phyloP scores from a whole-genome alignment of 1,139 yeast genomes.

The Diutina siamensis region DNA sequence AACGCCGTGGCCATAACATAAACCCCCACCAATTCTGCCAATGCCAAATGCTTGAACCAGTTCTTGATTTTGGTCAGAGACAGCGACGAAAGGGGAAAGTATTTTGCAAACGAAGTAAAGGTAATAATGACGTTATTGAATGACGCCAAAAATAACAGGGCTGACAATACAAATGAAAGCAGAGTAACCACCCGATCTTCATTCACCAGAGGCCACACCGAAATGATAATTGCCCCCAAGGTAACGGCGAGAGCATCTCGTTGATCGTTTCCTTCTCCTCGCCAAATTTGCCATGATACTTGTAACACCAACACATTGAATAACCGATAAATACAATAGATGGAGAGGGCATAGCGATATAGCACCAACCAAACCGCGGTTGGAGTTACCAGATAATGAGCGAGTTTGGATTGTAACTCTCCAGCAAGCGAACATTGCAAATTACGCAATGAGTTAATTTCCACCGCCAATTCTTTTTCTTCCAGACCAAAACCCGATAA shows the following conservation, averaged over 20 bases:
- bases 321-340: conserved; percentile 57
- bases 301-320: conserved; percentile 32
- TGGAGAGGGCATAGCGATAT: conserved; percentile 25
- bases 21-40: conserved; percentile 64
- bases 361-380: not conserved
- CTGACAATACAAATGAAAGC: conserved; percentile 53
- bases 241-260: conserved; percentile 57
- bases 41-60: conserved; percentile 37
- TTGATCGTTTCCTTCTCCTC: conserved; percentile 13
- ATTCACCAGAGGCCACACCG: conserved; percentile 20
- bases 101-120: conserved; percentile 26
- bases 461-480: conserved; percentile 23
- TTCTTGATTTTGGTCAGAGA: conserved; percentile 17
- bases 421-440: not conserved
- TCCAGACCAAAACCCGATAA: conserved; percentile 16
- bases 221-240: conserved; percentile 35
- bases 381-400: not conserved
- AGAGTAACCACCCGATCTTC: conserved; percentile 51
- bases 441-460: conserved; percentile 18
- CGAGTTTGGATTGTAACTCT: not conserved
- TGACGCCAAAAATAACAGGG: conserved; percentile 55
- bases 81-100: conserved; percentile 19
- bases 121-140: conserved; percentile 52
- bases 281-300: conserved; percentile 18
- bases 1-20: conserved; percentile 75